Conservation (phyloP, 768 basidiomycete genomes). For the Phylloporus arenicola region DNA sequence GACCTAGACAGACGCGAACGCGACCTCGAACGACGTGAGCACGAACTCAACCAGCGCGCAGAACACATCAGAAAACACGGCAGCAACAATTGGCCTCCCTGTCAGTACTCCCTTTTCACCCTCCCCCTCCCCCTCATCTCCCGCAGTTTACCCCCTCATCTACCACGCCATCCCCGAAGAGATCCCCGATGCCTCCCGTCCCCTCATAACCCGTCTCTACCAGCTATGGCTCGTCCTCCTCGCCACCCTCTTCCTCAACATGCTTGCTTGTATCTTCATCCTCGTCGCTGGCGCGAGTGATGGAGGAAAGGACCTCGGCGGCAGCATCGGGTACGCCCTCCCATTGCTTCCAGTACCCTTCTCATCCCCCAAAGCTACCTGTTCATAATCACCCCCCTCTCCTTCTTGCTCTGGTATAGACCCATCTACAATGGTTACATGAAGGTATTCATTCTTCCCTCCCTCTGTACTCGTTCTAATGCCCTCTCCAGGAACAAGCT, state of each 20-base stretch:
- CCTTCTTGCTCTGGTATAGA: slow-evolving; percentile 94
- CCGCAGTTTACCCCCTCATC: slow-evolving; percentile 84
- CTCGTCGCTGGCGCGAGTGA: slow-evolving; percentile 71
- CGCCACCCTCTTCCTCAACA: slow-evolving; percentile 78
- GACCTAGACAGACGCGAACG: slow-evolving; percentile 67
- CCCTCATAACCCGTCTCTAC: slow-evolving; percentile 80
- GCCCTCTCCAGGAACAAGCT: slow-evolving; percentile 70
- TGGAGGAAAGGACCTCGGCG: slow-evolving; percentile 76
- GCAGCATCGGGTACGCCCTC: slow-evolving; percentile 65
- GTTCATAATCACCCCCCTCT: slow-evolving; percentile 67
- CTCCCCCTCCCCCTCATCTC: slow-evolving; percentile 16
- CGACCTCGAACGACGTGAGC: slow-evolving; percentile 76
- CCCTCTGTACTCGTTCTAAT: slow-evolving; percentile 23
- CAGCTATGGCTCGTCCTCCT: slow-evolving; percentile 91
- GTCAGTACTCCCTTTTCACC: slow-evolving; percentile 40
- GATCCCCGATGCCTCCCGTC: slow-evolving; percentile 76
- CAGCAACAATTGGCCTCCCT: slow-evolving; percentile 91
- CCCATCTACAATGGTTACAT: slow-evolving; percentile 97
- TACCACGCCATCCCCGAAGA: slow-evolving; percentile 90
- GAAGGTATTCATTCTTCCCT: slow-evolving; percentile 54
- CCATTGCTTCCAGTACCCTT: slow-evolving; percentile 19
- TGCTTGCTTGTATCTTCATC: slow-evolving; percentile 85
- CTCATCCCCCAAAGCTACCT: slow-evolving; percentile 52
- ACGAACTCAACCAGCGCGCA: slow-evolving; percentile 62
- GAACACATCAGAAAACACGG: slow-evolving; percentile 70